Base-by-base conservation (phyloP, 345 rosid species). In the Trapa incisa region DNA sequence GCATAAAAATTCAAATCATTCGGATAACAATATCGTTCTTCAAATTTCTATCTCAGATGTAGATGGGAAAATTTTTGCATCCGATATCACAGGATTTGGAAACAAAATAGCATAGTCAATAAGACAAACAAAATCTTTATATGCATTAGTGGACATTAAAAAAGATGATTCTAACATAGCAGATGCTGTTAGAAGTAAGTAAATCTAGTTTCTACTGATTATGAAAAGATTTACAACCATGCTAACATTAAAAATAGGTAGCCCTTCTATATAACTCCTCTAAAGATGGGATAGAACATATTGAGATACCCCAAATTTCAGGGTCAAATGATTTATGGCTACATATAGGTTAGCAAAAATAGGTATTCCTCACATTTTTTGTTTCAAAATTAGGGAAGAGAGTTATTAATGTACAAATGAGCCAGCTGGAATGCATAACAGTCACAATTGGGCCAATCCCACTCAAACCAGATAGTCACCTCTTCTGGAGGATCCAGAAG, bases 401-500 rank as follows among this genome's bases (percentile, higher is more conserved):
- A 54, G 33, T n/a, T 35, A n/a, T 1, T 8, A 58, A 58, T 58
- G 8, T 32, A 15, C 33, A 35, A 32, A 41, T 22, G 29, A 33
- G 32, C 16, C 63, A 58, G 37, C 33, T 58, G 38, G 35, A 8
- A 58, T 29, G 37, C 38, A 35, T 58, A 17, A 57, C 62, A 57
- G 13, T 57, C 29, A 7, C 13, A 32, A 1, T 35, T 8, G 8
- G 37, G 32, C 37, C 32, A 11, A 11, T 32, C 37, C 62, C 62
- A 57, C 32, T 8, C 37, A 22, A 29, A 57, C 37, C 13, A 58
- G 38, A 47, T 56, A 42, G 71, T 65, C 66, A 94, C 99, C 96
- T 94, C 99, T 80, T 94, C 99, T 32, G 99, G 99, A 73, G 99
- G 99, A 82, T 94, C 99, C 70, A 94, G 97, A 78, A 94, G 99